Evolutionary conservation across 768 basidiomycete genomes (phyloP).

Genomic region (Tulasnella calospora): DNA sequence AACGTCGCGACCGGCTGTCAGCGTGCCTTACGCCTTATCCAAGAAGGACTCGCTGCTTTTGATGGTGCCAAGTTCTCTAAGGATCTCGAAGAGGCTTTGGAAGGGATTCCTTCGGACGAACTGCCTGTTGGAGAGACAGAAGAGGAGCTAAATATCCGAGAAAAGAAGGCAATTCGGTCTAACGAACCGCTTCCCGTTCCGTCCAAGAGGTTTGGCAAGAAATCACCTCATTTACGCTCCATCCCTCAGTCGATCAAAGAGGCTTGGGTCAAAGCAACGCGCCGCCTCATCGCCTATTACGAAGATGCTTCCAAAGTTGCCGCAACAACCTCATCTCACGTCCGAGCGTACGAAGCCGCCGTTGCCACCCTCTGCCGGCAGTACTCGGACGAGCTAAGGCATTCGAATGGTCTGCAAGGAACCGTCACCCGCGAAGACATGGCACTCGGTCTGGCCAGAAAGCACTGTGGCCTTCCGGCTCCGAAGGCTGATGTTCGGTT

Average conservation of each 20-base stretch:
- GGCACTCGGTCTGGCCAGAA: slow-evolving; percentile 51
- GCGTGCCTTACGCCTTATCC: slow-evolving; percentile 17
- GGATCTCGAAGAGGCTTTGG: not conserved
- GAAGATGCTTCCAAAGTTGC: slow-evolving; percentile 41
- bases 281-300: slow-evolving; percentile 42
- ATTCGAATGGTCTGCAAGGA: slow-evolving; percentile 35
- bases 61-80: not conserved
- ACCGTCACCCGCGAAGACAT: slow-evolving; percentile 45
- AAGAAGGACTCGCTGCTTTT: not conserved
- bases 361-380: slow-evolving; percentile 48
- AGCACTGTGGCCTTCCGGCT: slow-evolving; percentile 52
- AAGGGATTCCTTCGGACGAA: not conserved
- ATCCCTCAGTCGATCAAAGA: slow-evolving; percentile 16
- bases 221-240: slow-evolving; percentile 29
- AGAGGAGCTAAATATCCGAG: not conserved
- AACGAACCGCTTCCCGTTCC: not conserved
- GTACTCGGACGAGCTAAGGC: slow-evolving; percentile 39
- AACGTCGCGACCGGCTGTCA: slow-evolving; percentile 56
- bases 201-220: not conserved
- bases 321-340: slow-evolving; percentile 50
- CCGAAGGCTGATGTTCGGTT: slow-evolving; percentile 58
- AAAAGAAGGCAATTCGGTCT: not conserved
- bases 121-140: not conserved
- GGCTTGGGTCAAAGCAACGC: slow-evolving; percentile 43
- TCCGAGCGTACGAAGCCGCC: slow-evolving; percentile 57